These are phyloP conservation scores for Penicillium sumatraense DNA, from an alignment of 2,329 filamentous ascomycete species.

Conservation along the genomic window DNA sequence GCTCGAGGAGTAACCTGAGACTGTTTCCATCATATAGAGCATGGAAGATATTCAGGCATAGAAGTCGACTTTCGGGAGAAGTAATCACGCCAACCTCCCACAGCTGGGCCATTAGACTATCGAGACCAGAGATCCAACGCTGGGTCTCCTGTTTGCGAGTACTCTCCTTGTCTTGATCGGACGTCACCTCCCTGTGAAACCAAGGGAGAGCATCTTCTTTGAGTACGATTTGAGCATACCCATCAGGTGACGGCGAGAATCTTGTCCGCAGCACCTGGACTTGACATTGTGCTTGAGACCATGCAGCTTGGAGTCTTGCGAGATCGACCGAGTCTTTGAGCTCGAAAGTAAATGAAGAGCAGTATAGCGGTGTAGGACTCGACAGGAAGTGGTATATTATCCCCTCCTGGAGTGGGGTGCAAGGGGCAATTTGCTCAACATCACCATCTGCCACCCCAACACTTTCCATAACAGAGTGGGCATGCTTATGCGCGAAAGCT, in stretches of 20 bases:
- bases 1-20: constrained; percentile 67
- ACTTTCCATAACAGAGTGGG: constrained; percentile 55
- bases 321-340: constrained; percentile 55
- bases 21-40: constrained; percentile 86
- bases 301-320: constrained; percentile 59
- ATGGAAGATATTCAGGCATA: constrained; percentile 78
- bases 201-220: constrained; percentile 51
- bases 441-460: constrained; percentile 57
- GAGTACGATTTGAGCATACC: constrained; percentile 74
- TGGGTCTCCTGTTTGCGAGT: constrained; percentile 44
- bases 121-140: constrained; percentile 62
- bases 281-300: constrained; percentile 56
- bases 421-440: constrained; percentile 77
- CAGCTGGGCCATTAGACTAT: constrained; percentile 38
- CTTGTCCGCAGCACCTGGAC: constrained; percentile 72
- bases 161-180: constrained; percentile 36
- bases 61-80: constrained; percentile 33
- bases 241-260: constrained; percentile 75
- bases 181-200: constrained; percentile 41
- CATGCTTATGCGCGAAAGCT: constrained; percentile 67
- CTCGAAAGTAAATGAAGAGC: constrained; percentile 72
- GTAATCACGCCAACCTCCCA: constrained; percentile 40
- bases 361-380: constrained; percentile 67
- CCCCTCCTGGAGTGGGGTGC: constrained; percentile 83
- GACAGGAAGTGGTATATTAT: constrained; percentile 75